These are phyloP conservation scores for Penicillium griseofulvum DNA, from an alignment of 2,329 filamentous ascomycete species.

Conservation along the genomic window DNA sequence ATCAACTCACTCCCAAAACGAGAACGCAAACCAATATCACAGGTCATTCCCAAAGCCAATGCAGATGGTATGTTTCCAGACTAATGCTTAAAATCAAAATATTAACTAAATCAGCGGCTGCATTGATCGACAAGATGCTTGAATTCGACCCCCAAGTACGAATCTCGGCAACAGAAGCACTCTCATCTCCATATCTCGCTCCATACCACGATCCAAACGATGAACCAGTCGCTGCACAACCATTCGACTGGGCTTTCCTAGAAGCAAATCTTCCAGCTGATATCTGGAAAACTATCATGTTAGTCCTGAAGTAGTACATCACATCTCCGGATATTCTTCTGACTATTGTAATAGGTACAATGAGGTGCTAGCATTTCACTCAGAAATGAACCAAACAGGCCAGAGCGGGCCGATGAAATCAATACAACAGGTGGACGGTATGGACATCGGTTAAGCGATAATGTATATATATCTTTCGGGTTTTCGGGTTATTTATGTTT, in stretches of 20 bases:
- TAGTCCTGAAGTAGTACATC: constrained; percentile 36
- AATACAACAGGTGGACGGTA: constrained; percentile 1
- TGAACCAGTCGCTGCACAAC: constrained; percentile 90
- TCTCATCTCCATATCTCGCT: constrained; percentile 86
- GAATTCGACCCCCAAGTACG: constrained; percentile 95
- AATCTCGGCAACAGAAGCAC: constrained; percentile 77
- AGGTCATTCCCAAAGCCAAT: constrained; percentile 95
- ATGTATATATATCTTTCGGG: not conserved
- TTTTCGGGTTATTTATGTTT: not conserved
- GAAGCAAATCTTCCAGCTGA: constrained; percentile 94
- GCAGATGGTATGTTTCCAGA: constrained; percentile 60
- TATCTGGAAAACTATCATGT: constrained; percentile 99
- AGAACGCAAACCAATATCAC: constrained; percentile 75
- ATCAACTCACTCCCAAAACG: constrained; percentile 94
- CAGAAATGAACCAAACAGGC: not conserved
- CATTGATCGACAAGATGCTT: constrained; percentile 91
- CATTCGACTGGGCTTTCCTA: constrained; percentile 99
- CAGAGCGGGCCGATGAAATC: not conserved
- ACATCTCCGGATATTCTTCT: not conserved
- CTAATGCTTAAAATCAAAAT: constrained; percentile 6
- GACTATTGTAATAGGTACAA: constrained; percentile 8
- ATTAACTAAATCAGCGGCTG: constrained; percentile 62
- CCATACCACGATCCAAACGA: constrained; percentile 97
- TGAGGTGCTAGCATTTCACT: constrained; percentile 20
- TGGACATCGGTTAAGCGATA: constrained; percentile 7